phyloP scores from a whole-genome alignment of 2,329 filamentous ascomycete genomes.

The Stemphylium beticola region DNA sequence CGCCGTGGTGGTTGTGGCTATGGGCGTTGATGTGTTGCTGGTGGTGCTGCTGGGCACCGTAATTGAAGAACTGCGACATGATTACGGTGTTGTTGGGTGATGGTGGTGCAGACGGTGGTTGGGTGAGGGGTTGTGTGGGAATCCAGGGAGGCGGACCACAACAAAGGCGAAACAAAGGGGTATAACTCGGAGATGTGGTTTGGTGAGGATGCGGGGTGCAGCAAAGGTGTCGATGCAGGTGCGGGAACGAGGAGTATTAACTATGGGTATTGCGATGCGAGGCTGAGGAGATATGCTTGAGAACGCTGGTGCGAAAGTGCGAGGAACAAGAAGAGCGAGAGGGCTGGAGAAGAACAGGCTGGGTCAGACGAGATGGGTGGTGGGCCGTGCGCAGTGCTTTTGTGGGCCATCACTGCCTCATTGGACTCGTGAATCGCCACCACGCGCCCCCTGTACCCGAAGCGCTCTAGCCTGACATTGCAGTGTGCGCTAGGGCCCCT shows the following conservation, averaged over 20 bases:
- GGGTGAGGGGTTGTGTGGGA: constrained; percentile 25
- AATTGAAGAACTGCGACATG: constrained; percentile 59
- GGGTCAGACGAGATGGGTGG: constrained; percentile 17
- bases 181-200: constrained; percentile 8
- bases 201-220: constrained; percentile 8
- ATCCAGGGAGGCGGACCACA: constrained; percentile 25
- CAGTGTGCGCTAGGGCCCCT: constrained; percentile 5
- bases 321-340: constrained; percentile 22
- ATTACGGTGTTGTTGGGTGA: constrained; percentile 26
- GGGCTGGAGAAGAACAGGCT: constrained; percentile 15
- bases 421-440: constrained; percentile 15
- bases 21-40: constrained; percentile 57
- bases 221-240: constrained; percentile 17
- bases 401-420: constrained; percentile 5
- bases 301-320: constrained; percentile 24
- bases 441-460: constrained; percentile 2
- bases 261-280: constrained; percentile 28
- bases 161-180: constrained; percentile 37
- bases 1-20: constrained; percentile 80
- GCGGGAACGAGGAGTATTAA: constrained; percentile 28
- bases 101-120: constrained; percentile 23
- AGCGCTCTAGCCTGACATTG: constrained; percentile 6
- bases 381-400: constrained; percentile 2
- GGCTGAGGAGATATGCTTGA: constrained; percentile 29
- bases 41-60: constrained; percentile 55